These are phyloP conservation scores for Solanum appendiculatum DNA, from an alignment of 257 asterid species.

Conservation along the genomic window DNA sequence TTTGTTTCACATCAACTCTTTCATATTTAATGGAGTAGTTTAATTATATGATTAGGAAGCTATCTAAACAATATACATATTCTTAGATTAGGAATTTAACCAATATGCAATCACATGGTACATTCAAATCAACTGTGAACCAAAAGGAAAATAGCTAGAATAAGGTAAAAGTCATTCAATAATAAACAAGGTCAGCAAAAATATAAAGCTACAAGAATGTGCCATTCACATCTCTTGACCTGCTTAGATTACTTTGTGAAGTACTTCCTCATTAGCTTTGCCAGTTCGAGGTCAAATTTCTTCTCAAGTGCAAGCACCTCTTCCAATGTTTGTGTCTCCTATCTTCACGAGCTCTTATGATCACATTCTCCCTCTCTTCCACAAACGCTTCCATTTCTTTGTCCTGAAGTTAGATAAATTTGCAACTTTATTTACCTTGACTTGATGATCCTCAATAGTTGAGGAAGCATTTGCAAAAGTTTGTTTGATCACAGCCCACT, in stretches of 20 bases:
- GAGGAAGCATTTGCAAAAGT: too few species aligned
- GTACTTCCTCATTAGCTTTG: too few species aligned
- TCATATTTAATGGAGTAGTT: not conserved
- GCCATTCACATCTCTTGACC: not conserved
- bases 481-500: too few species aligned
- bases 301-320: not conserved
- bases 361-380: too few species aligned
- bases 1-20: not conserved
- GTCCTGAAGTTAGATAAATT: too few species aligned
- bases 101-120: not conserved
- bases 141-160: not conserved
- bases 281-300: too few species aligned
- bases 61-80: not conserved
- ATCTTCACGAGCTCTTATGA: too few species aligned
- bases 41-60: not conserved
- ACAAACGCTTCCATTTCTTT: too few species aligned
- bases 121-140: not conserved
- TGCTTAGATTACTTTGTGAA: not conserved
- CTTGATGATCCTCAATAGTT: too few species aligned
- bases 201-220: not conserved
- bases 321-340: not conserved
- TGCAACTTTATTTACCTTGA: too few species aligned
- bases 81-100: not conserved
- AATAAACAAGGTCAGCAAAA: not conserved
- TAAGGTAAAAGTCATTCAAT: not conserved